phyloP scores from a whole-genome alignment of 2,329 filamentous ascomycete genomes.

The Cladophialophora immunda region DNA sequence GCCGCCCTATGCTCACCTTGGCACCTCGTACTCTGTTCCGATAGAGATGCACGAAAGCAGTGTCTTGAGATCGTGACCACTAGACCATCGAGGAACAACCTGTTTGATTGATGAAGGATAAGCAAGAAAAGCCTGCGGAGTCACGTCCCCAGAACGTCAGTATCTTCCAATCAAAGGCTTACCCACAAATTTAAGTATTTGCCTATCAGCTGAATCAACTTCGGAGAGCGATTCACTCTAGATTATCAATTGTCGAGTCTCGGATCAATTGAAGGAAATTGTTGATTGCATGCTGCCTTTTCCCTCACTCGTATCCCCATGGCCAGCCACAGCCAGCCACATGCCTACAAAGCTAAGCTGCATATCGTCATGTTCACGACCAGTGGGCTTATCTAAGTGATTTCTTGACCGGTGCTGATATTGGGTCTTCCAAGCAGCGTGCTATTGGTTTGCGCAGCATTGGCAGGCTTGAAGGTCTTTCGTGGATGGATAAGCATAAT shows the following conservation, averaged over 20 bases:
- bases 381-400: not conserved
- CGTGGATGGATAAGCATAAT: not conserved
- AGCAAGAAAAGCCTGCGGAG: not conserved
- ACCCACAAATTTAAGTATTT: not conserved
- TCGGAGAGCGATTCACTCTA: not conserved
- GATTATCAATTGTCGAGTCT: not conserved
- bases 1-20: too few species aligned
- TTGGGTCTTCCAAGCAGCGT: not conserved
- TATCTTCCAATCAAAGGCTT: not conserved
- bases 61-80: conserved; percentile 39
- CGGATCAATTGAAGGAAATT: not conserved
- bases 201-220: not conserved
- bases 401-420: not conserved
- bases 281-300: not conserved
- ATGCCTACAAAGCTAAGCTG: not conserved
- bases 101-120: not conserved
- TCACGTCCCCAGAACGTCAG: too few species aligned
- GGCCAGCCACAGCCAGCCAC: too few species aligned
- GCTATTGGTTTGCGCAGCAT: too few species aligned
- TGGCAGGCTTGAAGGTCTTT: too few species aligned
- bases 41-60: too few species aligned
- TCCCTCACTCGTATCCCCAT: not conserved
- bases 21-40: too few species aligned
- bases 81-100: conserved; percentile 32
- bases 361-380: not conserved